Percentiles rank a stretch among this genome's conserved stretches.
phyloP scores from a whole-genome alignment of 352 stramenopile species.

The Pythium plurisporium region DNA sequence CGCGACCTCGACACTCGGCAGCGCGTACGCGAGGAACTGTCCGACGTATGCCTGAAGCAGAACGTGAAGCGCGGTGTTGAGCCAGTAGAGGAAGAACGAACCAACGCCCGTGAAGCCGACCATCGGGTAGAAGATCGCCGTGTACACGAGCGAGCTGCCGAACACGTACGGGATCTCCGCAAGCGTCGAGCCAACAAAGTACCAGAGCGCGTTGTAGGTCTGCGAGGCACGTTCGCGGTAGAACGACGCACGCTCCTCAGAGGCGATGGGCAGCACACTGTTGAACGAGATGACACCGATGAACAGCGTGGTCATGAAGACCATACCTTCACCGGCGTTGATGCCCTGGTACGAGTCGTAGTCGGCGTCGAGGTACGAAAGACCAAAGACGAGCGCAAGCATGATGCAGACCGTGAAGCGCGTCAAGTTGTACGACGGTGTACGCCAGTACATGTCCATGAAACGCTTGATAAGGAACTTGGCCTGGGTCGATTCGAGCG shows the following conservation, averaged over 20 bases:
- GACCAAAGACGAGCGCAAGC: slow-evolving; percentile 76
- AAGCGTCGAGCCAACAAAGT: slow-evolving; percentile 59
- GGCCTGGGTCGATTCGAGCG: slow-evolving; percentile 28
- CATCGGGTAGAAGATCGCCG: slow-evolving; percentile 32
- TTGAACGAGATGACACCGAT: slow-evolving; percentile 78
- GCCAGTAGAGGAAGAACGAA: slow-evolving; percentile 18
- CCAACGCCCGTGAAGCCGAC: slow-evolving; percentile 22
- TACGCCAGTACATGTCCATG: slow-evolving; percentile 63
- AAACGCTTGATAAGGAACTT: slow-evolving; percentile 48
- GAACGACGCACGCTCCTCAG: slow-evolving; percentile 82
- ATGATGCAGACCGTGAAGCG: slow-evolving; percentile 66
- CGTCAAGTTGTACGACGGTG: slow-evolving; percentile 84
- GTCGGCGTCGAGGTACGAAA: slow-evolving; percentile 54
- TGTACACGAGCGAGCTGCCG: slow-evolving; percentile 20
- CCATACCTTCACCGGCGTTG: slow-evolving; percentile 65
- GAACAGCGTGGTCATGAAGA: slow-evolving; percentile 87
- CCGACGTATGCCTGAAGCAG: slow-evolving; percentile 27
- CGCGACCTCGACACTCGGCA: slow-evolving; percentile 18
- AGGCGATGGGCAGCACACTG: slow-evolving; percentile 68
- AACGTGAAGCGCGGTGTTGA: slow-evolving; percentile 20
- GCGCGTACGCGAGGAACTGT: slow-evolving; percentile 19
- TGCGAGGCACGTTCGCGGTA: slow-evolving; percentile 78
- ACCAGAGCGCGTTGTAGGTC: slow-evolving; percentile 71
- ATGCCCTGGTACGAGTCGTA: slow-evolving; percentile 49
- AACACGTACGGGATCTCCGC: slow-evolving; percentile 54